Percentiles rank a stretch among this genome's conserved stretches.
phyloP scores from a whole-genome alignment of 805 yeast genomes.

The Yarrowia hollandica region DNA sequence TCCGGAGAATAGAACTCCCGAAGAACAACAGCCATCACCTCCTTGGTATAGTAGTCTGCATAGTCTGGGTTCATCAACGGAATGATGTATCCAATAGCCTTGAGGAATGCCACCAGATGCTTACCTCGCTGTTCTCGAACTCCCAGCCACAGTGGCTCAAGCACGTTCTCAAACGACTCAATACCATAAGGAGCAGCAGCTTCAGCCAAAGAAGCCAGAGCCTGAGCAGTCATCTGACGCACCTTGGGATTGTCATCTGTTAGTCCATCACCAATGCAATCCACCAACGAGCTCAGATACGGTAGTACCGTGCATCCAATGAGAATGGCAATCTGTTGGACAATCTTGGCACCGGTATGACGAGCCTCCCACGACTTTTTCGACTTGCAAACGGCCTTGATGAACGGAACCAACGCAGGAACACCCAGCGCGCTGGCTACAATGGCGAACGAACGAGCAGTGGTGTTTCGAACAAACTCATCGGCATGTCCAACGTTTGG shows the following conservation, averaged over 20 bases:
- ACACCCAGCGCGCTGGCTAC: slow-evolving; percentile 80
- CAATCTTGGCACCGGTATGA: slow-evolving; percentile 74
- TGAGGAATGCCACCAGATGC: slow-evolving; percentile 69
- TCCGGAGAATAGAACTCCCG: slow-evolving; percentile 81
- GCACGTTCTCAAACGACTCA: slow-evolving; percentile 72
- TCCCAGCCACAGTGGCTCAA: slow-evolving; percentile 83
- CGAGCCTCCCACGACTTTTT: slow-evolving; percentile 78
- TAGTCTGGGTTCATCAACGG: slow-evolving; percentile 87
- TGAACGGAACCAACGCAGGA: slow-evolving; percentile 69
- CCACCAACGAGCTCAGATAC: slow-evolving; percentile 62
- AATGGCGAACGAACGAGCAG: slow-evolving; percentile 79
- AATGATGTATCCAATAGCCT: slow-evolving; percentile 73
- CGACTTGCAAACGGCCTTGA: slow-evolving; percentile 75
- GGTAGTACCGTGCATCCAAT: slow-evolving; percentile 77
- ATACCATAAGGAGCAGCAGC: slow-evolving; percentile 85
- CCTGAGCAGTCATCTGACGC: slow-evolving; percentile 66
- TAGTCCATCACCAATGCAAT: slow-evolving; percentile 57
- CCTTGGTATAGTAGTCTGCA: slow-evolving; percentile 73
- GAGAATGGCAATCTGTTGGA: slow-evolving; percentile 71
- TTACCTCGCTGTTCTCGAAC: slow-evolving; percentile 74
- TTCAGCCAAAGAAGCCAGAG: slow-evolving; percentile 75
- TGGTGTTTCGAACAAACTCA: slow-evolving; percentile 72
- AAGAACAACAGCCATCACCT: slow-evolving; percentile 63
- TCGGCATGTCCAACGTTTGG: slow-evolving; percentile 82
- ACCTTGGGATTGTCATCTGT: slow-evolving; percentile 69